phyloP scores from a whole-genome alignment of 345 rosid genomes.

The Anastatica hierochuntica region DNA sequence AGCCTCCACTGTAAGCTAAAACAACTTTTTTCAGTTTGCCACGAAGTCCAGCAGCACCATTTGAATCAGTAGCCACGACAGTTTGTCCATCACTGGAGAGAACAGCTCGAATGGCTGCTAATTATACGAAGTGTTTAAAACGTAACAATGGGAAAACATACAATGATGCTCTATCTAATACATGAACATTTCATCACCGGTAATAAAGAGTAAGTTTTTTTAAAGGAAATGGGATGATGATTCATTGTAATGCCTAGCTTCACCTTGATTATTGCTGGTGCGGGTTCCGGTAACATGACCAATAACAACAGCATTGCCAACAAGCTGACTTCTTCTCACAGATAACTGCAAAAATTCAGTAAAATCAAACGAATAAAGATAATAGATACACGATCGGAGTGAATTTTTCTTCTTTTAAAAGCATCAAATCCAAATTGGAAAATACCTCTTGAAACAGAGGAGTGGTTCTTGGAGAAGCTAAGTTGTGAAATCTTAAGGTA shows the following conservation, averaged over 20 bases:
- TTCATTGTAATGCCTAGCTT: not conserved
- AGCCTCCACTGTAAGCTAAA: constrained; percentile 92
- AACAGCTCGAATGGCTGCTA: constrained; percentile 52
- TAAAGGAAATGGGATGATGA: no score
- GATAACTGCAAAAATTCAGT: no score
- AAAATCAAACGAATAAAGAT: not conserved
- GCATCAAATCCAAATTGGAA: not conserved
- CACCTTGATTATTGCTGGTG: constrained; percentile 22
- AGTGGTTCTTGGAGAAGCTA: constrained; percentile 11
- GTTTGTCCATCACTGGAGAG: constrained; percentile 31
- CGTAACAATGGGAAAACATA: no score
- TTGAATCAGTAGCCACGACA: constrained; percentile 21
- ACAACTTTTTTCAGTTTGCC: constrained; percentile 90
- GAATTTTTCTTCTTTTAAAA: not conserved
- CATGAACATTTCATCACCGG: not conserved
- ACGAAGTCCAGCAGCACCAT: constrained; percentile 46
- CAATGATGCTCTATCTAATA: no score
- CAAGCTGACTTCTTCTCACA: constrained; percentile 17
- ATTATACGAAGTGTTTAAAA: not conserved
- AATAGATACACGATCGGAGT: not conserved
- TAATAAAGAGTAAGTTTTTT: no score
- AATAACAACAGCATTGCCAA: constrained; percentile 13
- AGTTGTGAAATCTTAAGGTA: constrained; percentile 15
- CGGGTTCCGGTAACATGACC: not conserved
- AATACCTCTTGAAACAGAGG: constrained; percentile 16